These are phyloP conservation scores for Chlorophyllum brunneum DNA, from an alignment of 768 basidiomycete genomes.

Conservation along the genomic window DNA sequence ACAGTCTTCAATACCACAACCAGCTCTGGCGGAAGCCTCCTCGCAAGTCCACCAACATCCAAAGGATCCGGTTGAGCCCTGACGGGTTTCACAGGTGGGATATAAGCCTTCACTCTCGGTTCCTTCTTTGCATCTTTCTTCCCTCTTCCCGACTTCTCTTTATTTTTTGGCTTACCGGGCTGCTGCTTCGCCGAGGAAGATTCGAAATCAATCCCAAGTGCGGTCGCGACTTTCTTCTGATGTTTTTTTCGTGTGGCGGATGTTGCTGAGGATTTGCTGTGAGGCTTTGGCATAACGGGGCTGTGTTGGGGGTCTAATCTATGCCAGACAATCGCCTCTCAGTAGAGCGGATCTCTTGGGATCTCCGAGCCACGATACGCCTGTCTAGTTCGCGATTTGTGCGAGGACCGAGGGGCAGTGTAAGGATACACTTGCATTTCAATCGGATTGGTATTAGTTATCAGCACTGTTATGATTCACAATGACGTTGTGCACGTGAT, in stretches of 20 bases:
- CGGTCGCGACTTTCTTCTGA: conserved; percentile 73
- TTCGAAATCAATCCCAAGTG: conserved; percentile 31
- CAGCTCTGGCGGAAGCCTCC: conserved; percentile 73
- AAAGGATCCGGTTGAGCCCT: conserved; percentile 80
- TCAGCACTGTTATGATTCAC: conserved; percentile 1
- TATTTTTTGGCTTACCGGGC: conserved; percentile 15
- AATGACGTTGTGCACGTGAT: conserved; percentile 4
- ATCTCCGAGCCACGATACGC: neutral
- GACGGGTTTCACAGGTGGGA: conserved; percentile 78
- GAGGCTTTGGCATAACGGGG: conserved; percentile 7
- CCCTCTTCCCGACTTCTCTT: conserved; percentile 41
- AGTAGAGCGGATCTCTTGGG: neutral
- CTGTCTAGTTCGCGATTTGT: neutral
- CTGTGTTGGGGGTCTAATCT: too few relatives aligned
- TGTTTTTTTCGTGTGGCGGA: conserved; percentile 93
- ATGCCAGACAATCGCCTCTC: too few relatives aligned
- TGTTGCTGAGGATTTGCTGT: conserved; percentile 72
- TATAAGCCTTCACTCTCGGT: conserved; percentile 80
- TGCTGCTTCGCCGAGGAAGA: conserved; percentile 4
- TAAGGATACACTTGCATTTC: neutral
- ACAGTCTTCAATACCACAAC: conserved; percentile 77
- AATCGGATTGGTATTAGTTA: neutral
- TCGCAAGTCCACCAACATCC: conserved; percentile 76
- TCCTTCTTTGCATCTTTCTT: conserved; percentile 64
- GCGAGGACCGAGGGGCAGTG: neutral